Evolutionary conservation across 129 eudicot genomes (phyloP).

Genomic region (Lonicera japonica): DNA sequence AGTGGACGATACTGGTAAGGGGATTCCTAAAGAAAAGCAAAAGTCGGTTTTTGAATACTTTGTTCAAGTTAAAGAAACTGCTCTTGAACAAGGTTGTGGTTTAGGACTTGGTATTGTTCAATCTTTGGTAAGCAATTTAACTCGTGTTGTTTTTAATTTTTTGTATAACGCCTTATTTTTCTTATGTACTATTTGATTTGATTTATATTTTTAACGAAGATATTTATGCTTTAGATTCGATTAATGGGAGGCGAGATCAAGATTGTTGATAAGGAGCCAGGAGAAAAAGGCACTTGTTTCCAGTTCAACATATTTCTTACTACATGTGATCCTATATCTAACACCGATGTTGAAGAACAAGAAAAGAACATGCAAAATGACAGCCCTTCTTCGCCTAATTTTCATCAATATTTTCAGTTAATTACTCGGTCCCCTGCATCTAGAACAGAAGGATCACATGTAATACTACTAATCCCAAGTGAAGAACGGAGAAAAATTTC

Average conservation of each 20-base stretch:
- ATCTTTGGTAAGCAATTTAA: constrained; percentile 33
- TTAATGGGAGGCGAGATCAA: constrained; percentile 56
- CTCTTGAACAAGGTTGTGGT: constrained; percentile 29
- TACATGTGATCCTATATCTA: background rate
- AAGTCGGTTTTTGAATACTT: constrained; percentile 41
- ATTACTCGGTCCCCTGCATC: constrained; percentile 2
- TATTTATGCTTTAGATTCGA: constrained; percentile 21
- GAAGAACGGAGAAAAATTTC: constrained; percentile 9
- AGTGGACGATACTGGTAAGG: constrained; percentile 48
- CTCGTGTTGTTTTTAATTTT: background rate
- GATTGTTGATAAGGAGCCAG: constrained; percentile 34
- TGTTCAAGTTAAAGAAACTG: constrained; percentile 40
- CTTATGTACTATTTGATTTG: background rate
- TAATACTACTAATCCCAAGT: constrained; percentile 4
- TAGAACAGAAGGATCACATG: constrained; percentile 14
- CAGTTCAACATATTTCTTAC: constrained; percentile 23
- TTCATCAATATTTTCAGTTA: constrained; percentile 7
- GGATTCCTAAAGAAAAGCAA: constrained; percentile 39
- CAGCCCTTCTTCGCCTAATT: background rate
- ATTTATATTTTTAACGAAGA: background rate
- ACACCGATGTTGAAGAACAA: constrained; percentile 1
- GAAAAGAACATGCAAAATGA: background rate
- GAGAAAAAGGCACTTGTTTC: constrained; percentile 44
- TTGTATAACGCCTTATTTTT: background rate
- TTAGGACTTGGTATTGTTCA: constrained; percentile 61